Percentiles rank a stretch among this genome's conserved stretches.
Conservation (phyloP, 2,329 filamentous ascomycete genomes). For the Talaromyces verruculosus region DNA sequence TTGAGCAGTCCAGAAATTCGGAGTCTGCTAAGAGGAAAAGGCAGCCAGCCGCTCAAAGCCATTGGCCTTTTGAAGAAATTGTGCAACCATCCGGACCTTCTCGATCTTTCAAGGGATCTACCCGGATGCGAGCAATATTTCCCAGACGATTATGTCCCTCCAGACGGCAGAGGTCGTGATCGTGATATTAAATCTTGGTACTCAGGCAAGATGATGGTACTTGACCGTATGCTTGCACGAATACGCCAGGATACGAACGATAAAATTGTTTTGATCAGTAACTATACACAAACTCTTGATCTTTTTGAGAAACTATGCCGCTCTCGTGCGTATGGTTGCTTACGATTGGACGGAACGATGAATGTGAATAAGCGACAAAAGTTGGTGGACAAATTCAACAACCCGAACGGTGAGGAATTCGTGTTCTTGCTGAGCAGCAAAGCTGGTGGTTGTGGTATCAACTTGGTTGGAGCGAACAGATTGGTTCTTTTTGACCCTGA, state of each 20-base stretch:
- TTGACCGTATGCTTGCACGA: conserved; percentile 95
- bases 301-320: conserved; percentile 91
- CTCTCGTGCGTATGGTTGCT: conserved; percentile 74
- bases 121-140: conserved; percentile 80
- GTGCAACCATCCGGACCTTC: conserved; percentile 94
- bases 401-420: conserved; percentile 85
- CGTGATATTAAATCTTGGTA: conserved; percentile 94
- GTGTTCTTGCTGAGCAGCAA: conserved; percentile 96
- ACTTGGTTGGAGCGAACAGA: conserved; percentile 90
- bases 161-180: conserved; percentile 82
- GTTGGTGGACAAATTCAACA: conserved; percentile 95
- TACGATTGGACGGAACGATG: conserved; percentile 95
- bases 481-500: conserved; percentile 95
- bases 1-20: conserved; percentile 94
- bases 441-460: conserved; percentile 93
- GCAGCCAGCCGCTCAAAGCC: conserved; percentile 91
- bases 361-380: conserved; percentile 96
- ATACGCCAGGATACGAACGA: conserved; percentile 96
- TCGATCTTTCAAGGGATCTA: conserved; percentile 78
- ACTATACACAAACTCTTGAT: conserved; percentile 95
- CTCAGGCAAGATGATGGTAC: conserved; percentile 95
- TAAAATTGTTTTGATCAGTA: conserved; percentile 98
- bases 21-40: conserved; percentile 85
- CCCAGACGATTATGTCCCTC: conserved; percentile 84
- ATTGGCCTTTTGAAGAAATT: conserved; percentile 97